A percentile compares a stretch with the other conserved stretches of the same genome.
These are phyloP conservation scores for Arabidopsis suecica DNA, from an alignment of 345 rosid genomes.

Conservation along the genomic window DNA sequence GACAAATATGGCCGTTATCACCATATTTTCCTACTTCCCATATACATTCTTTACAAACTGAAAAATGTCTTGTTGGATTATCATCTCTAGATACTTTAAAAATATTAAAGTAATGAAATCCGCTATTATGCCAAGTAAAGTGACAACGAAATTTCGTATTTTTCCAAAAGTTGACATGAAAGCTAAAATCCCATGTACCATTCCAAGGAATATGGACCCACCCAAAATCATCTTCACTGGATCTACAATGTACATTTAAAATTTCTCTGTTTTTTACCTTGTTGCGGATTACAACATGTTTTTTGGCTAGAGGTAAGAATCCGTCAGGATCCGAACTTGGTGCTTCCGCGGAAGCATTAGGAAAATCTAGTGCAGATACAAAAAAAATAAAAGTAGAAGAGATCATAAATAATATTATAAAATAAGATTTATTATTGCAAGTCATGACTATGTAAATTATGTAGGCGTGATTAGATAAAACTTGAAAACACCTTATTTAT, in stretches of 20 bases:
- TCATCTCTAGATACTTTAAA: conserved; percentile 25
- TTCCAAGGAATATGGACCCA: background rate
- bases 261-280: background rate
- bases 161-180: conserved; percentile 9
- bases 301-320: conserved; percentile 1
- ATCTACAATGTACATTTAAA: conserved; percentile 20
- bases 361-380: background rate
- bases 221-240: conserved; percentile 13
- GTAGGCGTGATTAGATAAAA: background rate
- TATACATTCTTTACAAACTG: conserved; percentile 17
- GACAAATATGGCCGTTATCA: background rate
- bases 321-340: background rate
- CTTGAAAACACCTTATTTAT: too few species aligned
- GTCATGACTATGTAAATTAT: background rate
- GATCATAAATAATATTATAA: background rate
- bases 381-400: background rate
- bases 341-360: background rate
- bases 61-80: background rate
- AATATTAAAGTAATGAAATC: conserved; percentile 14
- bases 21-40: conserved; percentile 8
- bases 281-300: conserved; percentile 13
- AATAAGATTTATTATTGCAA: background rate
- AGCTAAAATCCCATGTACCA: background rate
- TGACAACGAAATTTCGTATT: background rate
- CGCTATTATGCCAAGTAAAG: conserved; percentile 2